These are phyloP conservation scores for Beauveria scarabaeidicola DNA, from an alignment of 2,329 filamentous ascomycete species.

Conservation along the genomic window DNA sequence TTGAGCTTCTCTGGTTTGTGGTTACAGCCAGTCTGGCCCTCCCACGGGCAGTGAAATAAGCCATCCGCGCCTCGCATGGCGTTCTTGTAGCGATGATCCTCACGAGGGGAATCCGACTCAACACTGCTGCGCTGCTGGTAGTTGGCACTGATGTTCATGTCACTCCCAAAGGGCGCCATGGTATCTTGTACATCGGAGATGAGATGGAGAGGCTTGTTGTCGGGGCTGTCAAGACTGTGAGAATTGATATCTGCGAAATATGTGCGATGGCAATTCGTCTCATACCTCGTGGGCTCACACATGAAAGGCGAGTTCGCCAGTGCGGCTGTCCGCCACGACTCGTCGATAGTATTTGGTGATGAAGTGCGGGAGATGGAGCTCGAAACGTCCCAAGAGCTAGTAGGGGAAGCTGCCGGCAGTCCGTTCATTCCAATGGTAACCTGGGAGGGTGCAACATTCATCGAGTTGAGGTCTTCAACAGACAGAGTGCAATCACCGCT, in stretches of 20 bases:
- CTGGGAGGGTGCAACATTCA: conserved; percentile 49
- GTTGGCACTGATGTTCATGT: neutral
- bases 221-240: conserved; percentile 3
- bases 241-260: neutral
- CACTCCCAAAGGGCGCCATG: conserved; percentile 1
- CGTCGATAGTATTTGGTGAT: conserved; percentile 41
- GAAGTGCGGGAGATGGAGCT: conserved; percentile 44
- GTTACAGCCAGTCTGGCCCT: conserved; percentile 61
- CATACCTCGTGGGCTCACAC: conserved; percentile 7
- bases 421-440: conserved; percentile 47
- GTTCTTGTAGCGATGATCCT: conserved; percentile 55
- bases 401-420: conserved; percentile 41
- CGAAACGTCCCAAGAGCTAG: conserved; percentile 44
- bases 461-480: conserved; percentile 32
- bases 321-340: conserved; percentile 32
- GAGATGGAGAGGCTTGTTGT: neutral
- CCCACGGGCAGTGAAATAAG: conserved; percentile 88
- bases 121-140: conserved; percentile 11
- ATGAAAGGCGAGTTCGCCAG: conserved; percentile 1
- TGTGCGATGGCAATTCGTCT: neutral
- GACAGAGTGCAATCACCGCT: conserved; percentile 34
- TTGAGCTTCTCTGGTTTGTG: conserved; percentile 94
- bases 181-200: neutral
- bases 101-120: conserved; percentile 16
- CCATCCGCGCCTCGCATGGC: conserved; percentile 59